Percentiles rank a stretch among this genome's conserved stretches.
phyloP scores from a whole-genome alignment of 495 filamentous ascomycete species.

The Apodospora peruviana region DNA sequence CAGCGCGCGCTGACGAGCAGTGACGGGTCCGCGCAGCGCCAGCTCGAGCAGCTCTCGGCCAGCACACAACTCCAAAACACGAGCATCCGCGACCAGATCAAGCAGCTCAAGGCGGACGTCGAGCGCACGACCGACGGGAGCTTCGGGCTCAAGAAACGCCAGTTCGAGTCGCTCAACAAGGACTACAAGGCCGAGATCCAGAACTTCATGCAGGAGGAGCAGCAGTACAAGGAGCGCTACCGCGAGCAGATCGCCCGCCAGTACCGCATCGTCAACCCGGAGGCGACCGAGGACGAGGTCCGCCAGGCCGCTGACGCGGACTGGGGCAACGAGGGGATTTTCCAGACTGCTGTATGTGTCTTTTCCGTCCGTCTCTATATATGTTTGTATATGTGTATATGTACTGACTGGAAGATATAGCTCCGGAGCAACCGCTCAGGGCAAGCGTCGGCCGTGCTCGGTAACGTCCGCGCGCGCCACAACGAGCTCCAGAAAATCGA shows the following conservation, averaged over 20 bases:
- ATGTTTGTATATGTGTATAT: background rate
- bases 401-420: conserved; percentile 29
- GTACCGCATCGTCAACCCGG: conserved; percentile 70
- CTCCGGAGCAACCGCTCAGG: conserved; percentile 64
- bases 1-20: conserved; percentile 52
- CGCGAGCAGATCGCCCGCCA: conserved; percentile 67
- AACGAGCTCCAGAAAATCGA: conserved; percentile 71
- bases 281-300: conserved; percentile 60
- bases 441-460: conserved; percentile 59
- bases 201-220: conserved; percentile 60
- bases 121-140: conserved; percentile 48
- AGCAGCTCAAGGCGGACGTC: conserved; percentile 58
- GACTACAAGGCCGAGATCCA: conserved; percentile 59
- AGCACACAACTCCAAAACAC: conserved; percentile 62
- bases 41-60: conserved; percentile 55
- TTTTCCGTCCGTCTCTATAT: background rate
- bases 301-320: conserved; percentile 57
- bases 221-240: conserved; percentile 57
- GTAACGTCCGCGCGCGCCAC: conserved; percentile 69
- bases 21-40: conserved; percentile 40
- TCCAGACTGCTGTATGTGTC: conserved; percentile 63
- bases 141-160: conserved; percentile 53
- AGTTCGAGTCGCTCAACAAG: conserved; percentile 57
- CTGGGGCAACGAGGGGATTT: conserved; percentile 70
- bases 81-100: conserved; percentile 62